These are phyloP conservation scores for Xylariaceae sp. DNA, from an alignment of 2,329 filamentous ascomycete genomes.

Conservation along the genomic window DNA sequence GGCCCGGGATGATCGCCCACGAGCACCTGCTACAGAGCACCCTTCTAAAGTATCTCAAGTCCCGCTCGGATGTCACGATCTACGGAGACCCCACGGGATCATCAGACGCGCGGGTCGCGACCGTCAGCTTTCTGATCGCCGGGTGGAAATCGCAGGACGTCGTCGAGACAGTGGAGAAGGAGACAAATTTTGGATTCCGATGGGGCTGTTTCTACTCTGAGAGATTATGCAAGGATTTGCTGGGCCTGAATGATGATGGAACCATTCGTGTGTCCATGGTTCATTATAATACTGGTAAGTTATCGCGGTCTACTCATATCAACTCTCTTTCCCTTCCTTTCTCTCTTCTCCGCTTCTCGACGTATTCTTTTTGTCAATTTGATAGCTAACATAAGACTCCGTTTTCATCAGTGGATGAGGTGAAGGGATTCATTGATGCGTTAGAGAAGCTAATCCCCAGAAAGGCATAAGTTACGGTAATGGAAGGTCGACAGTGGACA, in stretches of 20 bases:
- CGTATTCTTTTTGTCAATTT: not conserved
- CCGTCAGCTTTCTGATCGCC: constrained; percentile 62
- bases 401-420: constrained; percentile 49
- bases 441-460: constrained; percentile 46
- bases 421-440: constrained; percentile 47
- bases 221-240: constrained; percentile 54
- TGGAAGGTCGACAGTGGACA: too few species aligned
- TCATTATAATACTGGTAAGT: constrained; percentile 67
- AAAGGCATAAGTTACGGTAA: too few species aligned
- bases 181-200: constrained; percentile 57
- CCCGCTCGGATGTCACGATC: constrained; percentile 51
- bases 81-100: constrained; percentile 52
- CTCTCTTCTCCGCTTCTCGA: not conserved
- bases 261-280: constrained; percentile 67
- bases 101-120: constrained; percentile 52
- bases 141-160: constrained; percentile 54
- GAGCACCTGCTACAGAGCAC: constrained; percentile 57
- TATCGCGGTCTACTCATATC: not conserved
- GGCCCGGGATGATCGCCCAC: constrained; percentile 52
- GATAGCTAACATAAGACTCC: not conserved
- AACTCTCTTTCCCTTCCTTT: not conserved
- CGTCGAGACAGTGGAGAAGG: constrained; percentile 58
- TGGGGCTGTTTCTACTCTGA: constrained; percentile 69
- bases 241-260: constrained; percentile 57
- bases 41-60: constrained; percentile 56